phyloP scores from a whole-genome alignment of 495 filamentous ascomycete species.

The Daldinia caldariorum region DNA sequence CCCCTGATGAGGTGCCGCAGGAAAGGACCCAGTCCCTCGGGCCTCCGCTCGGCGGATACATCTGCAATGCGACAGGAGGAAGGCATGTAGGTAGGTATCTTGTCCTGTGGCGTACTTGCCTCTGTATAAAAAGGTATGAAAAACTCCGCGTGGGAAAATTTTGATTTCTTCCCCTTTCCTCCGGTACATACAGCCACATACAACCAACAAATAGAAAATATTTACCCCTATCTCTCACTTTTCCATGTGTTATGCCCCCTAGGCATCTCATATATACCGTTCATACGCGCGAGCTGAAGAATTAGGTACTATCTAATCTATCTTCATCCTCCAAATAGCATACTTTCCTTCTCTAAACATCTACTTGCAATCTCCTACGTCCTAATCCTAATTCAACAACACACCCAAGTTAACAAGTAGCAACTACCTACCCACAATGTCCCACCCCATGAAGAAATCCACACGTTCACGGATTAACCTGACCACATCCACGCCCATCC shows the following conservation, averaged over 20 bases:
- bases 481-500: slow-evolving; percentile 12
- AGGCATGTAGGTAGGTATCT: slow-evolving; percentile 13
- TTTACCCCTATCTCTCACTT: background rate
- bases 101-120: background rate
- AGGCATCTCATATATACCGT: background rate
- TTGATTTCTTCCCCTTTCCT: background rate
- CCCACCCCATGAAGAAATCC: slow-evolving; percentile 29
- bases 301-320: background rate
- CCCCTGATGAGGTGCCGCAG: slow-evolving; percentile 20
- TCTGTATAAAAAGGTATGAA: slow-evolving; percentile 3
- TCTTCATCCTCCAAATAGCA: background rate
- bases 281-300: background rate
- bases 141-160: background rate
- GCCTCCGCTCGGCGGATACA: slow-evolving; percentile 20
- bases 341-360: background rate
- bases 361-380: too few species aligned
- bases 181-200: background rate
- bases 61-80: slow-evolving; percentile 13
- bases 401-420: background rate
- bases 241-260: background rate
- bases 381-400: background rate
- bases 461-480: slow-evolving; percentile 20
- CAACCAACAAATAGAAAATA: background rate
- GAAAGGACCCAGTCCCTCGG: slow-evolving; percentile 38
- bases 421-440: slow-evolving; percentile 11